Evolutionary conservation across 805 yeast genomes (phyloP), one percentile per base, ranked within the genome.

Genomic region (Candida anglica): DNA sequence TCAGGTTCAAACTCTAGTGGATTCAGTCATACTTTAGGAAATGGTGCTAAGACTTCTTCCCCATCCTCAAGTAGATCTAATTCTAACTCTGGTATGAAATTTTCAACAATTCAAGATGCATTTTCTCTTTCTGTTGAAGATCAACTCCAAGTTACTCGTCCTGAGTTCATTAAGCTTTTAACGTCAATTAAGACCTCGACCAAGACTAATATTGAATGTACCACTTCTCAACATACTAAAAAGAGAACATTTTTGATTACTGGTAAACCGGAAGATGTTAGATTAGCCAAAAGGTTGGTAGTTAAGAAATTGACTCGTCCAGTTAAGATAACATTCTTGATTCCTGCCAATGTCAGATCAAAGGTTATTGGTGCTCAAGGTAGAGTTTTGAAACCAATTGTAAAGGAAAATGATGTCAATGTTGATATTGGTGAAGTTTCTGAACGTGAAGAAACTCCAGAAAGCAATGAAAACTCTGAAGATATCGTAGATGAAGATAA

Each of bases 281-380:
- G 66, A 35, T 63, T 59, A 29, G 96, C 94, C 37, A 82, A 81
- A 57, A 74, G 86, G 42, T 85, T 83, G 43, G 71, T 91, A 37
- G 72, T 85, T 40, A 80, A 78, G 52, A 81, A 77, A 46, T 71
- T 91, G 53, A 81, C 94, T 24, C 82, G 80, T 56, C 94, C 94
- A 35, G 76, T 82, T 37, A 63, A 62, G 5, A 61, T 76, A 30
- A 60, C 67, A 19, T 75, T 89, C 52, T 55, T 70, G 19, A 75
- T 89, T 34, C 97, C 98, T 20, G 75, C 89, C 10, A 76, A 75
- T 45, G 71, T 86, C 38, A 76, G 93, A 59, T 73, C 94, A 6
- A 73, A 76, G 32, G 76, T 89, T 38, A 89, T 89, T 60, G 98
- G 98, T 39, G 73, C 89, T 28, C 85, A 81, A 55, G 98, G 98